Conservation (phyloP, 495 filamentous ascomycete genomes). For the Podospora pseudopauciseta region DNA sequence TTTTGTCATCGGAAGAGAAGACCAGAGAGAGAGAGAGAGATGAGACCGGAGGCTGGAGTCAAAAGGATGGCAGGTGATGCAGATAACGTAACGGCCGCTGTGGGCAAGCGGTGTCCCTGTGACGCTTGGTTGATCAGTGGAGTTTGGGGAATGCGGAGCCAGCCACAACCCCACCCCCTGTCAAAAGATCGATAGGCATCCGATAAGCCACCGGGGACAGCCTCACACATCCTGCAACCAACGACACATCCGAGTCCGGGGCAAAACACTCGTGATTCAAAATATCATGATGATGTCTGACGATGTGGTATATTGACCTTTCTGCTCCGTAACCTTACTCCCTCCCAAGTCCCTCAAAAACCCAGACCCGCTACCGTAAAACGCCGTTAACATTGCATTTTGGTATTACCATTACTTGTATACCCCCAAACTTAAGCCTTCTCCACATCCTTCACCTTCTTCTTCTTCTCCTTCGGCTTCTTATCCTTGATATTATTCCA, state of each 20-base stretch:
- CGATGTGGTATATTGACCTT: neutral
- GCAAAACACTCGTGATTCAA: too few species aligned
- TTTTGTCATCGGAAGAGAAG: neutral
- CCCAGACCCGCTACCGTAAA: neutral
- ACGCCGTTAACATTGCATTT: neutral
- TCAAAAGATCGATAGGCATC: neutral
- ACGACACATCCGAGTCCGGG: neutral
- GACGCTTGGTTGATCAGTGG: neutral
- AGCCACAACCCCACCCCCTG: neutral
- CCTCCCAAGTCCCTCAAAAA: neutral
- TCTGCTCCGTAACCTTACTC: neutral
- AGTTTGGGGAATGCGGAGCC: neutral
- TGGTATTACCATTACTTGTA: neutral
- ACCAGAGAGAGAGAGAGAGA: too few species aligned
- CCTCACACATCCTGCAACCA: neutral
- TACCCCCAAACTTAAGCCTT: neutral
- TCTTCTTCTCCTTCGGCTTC: slow-evolving; percentile 43
- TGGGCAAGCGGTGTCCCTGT: neutral
- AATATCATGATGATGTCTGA: neutral
- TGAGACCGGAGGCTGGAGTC: neutral
- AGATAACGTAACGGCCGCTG: neutral
- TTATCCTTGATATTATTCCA: slow-evolving; percentile 55
- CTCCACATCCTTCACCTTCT: slow-evolving; percentile 26
- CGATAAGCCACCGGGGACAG: neutral
- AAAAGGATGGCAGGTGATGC: neutral